Evolutionary conservation across 2,329 filamentous ascomycete genomes (phyloP), one percentile per base, ranked within the genome.

Genomic region (Penicillium sp.): DNA sequence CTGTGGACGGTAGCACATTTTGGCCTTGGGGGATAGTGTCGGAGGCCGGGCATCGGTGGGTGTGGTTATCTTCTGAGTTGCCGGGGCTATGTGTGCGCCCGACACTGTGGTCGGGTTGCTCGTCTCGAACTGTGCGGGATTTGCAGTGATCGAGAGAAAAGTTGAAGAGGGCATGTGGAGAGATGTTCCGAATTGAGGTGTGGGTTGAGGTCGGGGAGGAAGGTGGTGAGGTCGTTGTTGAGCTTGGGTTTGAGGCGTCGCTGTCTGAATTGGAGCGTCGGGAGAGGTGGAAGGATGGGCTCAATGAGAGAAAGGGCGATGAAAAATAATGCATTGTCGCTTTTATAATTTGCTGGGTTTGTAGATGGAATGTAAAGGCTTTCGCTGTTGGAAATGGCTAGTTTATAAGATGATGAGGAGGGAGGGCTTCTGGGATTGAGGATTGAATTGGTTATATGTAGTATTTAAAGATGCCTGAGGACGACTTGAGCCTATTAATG

Each of bases 251-350:
- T 29, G 57, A 60, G 34, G 45, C 53, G 13, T 61, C 57, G 61
- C 64, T 57, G 51, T 54, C 35, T 52, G 57, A 46, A 51, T 62
- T 55, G 39, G 47, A 34, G 40, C 58, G 49, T 58, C 60, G 56
- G 43, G 61, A 60, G 52, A 59, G 60, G 57, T 59, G 59, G 59
- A 72, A 70, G 8, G 69, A 63, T 38, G 70, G 70, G 55, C 64
- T 64, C 27, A 73, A 60, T 35, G 67, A 64, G 44, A 70, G 66
- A 47, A 64, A 63, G 45, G 68, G 66, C 4, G 60, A 53, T 11
- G 62, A 47, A 27, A 58, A 39, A 43, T 64, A 55, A 47, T 63
- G 59, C 66, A 68, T 68, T 18, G 43, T 61, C 55, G 26, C 30
- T 50, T 30, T 42, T 51, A 5, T 23, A 23, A 23, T 47, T 16